Conservation (phyloP, 1,284 basidiomycete genomes). For the Ceratobasidium sp. region DNA sequence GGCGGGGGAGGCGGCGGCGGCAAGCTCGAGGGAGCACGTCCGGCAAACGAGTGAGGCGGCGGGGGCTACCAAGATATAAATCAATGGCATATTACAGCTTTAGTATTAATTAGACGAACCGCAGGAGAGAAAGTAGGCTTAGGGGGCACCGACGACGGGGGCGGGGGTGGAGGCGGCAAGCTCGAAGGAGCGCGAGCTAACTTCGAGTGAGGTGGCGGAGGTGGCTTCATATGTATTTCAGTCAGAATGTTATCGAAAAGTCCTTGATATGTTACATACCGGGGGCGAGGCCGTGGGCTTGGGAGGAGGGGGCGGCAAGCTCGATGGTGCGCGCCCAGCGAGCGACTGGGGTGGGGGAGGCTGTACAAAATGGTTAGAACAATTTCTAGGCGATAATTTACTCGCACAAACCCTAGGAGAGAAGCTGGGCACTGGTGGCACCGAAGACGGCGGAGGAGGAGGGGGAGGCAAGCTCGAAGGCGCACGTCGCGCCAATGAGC, state of each 20-base stretch:
- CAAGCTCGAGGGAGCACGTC: slow-evolving; percentile 9
- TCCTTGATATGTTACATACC: too few species aligned
- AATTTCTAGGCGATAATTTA: too few species aligned
- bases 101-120: not conserved
- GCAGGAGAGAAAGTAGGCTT: slow-evolving; percentile 25
- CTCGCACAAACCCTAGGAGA: slow-evolving; percentile 3
- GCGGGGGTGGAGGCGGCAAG: slow-evolving; percentile 6
- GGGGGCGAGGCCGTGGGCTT: too few species aligned
- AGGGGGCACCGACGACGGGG: slow-evolving; percentile 3
- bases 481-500: not conserved
- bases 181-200: slow-evolving; percentile 11
- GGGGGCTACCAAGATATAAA: not conserved
- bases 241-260: too few species aligned
- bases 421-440: slow-evolving; percentile 20
- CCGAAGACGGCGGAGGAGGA: not conserved
- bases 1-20: slow-evolving; percentile 4
- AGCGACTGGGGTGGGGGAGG: slow-evolving; percentile 7
- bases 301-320: slow-evolving; percentile 6
- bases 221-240: not conserved
- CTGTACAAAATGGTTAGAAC: too few species aligned
- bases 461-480: not conserved
- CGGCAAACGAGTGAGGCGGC: slow-evolving; percentile 11
- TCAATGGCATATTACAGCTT: not conserved
- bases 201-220: slow-evolving; percentile 23
- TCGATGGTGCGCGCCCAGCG: not conserved